These are phyloP conservation scores for Sistotremastrum niveocremeum DNA, from an alignment of 768 basidiomycete species.

Conservation along the genomic window DNA sequence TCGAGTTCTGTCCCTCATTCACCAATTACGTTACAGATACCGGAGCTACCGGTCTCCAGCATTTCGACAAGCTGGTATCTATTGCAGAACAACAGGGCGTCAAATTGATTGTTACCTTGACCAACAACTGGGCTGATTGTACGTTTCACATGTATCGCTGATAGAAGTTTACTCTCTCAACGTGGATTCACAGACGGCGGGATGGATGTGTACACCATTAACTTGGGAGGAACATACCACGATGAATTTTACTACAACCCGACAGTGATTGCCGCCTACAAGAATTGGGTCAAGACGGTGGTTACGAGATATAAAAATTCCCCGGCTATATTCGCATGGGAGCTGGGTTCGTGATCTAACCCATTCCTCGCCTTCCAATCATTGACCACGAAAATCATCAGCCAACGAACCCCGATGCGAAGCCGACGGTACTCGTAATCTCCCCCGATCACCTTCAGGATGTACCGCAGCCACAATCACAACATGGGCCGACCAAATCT, in stretches of 20 bases:
- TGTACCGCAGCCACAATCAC: slow-evolving; percentile 9
- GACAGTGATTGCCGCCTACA: slow-evolving; percentile 8
- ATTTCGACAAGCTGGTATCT: slow-evolving; percentile 9
- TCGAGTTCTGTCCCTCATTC: too few relatives aligned
- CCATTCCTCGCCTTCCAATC: too few relatives aligned
- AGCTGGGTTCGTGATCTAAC: slow-evolving; percentile 10
- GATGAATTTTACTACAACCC: slow-evolving; percentile 12
- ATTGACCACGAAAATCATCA: too few relatives aligned
- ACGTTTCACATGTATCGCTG: too few relatives aligned
- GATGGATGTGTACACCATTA: slow-evolving; percentile 12
- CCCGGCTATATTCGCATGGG: slow-evolving; percentile 19
- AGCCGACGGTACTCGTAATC: slow-evolving; percentile 9
- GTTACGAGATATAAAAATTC: slow-evolving; percentile 18
- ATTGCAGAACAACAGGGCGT: slow-evolving; percentile 12
- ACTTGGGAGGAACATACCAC: slow-evolving; percentile 7
- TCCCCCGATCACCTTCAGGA: slow-evolving; percentile 5
- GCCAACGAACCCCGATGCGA: slow-evolving; percentile 2
- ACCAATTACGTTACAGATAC: not conserved
- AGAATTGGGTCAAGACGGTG: slow-evolving; percentile 14
- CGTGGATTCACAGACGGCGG: slow-evolving; percentile 5
- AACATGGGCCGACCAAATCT: slow-evolving; percentile 7
- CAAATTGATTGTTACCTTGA: slow-evolving; percentile 11
- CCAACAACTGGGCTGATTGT: slow-evolving; percentile 9
- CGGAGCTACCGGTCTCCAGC: slow-evolving; percentile 2
- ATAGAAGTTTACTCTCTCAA: too few relatives aligned